A percentile compares a stretch with the other conserved stretches of the same genome.
These are phyloP conservation scores for Ceratobasidium sp. DNA, from an alignment of 1,284 basidiomycete genomes.

Conservation along the genomic window DNA sequence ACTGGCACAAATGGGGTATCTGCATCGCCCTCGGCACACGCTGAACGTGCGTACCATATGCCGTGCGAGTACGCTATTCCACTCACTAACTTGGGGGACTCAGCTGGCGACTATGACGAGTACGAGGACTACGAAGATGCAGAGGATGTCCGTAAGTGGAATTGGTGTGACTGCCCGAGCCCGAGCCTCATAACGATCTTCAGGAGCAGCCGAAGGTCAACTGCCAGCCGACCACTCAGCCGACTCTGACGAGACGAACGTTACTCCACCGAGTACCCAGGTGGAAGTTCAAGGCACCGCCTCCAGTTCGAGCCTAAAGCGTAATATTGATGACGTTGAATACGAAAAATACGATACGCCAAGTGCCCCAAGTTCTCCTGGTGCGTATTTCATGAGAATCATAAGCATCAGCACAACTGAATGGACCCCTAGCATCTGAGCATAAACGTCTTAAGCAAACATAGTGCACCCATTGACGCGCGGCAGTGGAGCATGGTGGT, in stretches of 20 bases:
- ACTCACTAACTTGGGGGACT: not conserved
- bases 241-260: not conserved
- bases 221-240: not conserved
- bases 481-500: conserved; percentile 8
- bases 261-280: not conserved
- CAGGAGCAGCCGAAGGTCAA: not conserved
- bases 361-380: not conserved
- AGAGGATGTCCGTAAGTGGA: not conserved
- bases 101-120: conserved; percentile 23
- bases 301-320: conserved; percentile 5
- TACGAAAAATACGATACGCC: conserved; percentile 6
- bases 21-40: no score
- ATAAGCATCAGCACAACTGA: not conserved
- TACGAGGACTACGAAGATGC: conserved; percentile 11
- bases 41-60: no score
- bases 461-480: not conserved
- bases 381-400: not conserved
- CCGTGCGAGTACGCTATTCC: no score
- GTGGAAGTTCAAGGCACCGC: not conserved
- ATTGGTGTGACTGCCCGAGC: not conserved
- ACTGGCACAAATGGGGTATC: no score
- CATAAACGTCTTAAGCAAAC: conserved; percentile 9
- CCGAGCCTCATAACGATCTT: not conserved
- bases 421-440: not conserved
- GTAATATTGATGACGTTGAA: conserved; percentile 22